Evolutionary conservation across 768 basidiomycete species (phyloP).

Genomic region (Phlegmacium glaucopus): DNA sequence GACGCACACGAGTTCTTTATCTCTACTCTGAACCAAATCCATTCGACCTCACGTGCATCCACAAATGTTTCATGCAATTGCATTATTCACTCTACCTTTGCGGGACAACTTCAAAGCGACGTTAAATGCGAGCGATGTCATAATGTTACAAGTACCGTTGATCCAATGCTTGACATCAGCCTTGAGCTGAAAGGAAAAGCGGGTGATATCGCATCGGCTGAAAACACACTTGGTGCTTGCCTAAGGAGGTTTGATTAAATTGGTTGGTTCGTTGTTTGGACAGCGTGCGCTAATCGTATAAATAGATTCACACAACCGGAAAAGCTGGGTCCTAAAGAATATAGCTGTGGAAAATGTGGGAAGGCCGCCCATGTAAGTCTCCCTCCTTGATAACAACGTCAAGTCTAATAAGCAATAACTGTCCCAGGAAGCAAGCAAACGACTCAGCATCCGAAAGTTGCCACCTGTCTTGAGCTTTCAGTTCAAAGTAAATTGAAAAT

Average conservation of each 20-base stretch:
- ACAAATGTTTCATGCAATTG: slow-evolving; percentile 84
- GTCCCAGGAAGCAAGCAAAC: slow-evolving; percentile 75
- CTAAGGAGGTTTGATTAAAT: slow-evolving; percentile 56
- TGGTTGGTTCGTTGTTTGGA: slow-evolving; percentile 8
- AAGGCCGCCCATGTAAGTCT: slow-evolving; percentile 58
- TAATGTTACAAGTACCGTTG: slow-evolving; percentile 72
- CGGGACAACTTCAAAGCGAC: slow-evolving; percentile 83
- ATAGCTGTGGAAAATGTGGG: slow-evolving; percentile 80
- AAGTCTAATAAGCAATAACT: slow-evolving; percentile 1
- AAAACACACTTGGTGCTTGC: slow-evolving; percentile 72
- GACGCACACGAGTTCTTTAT: slow-evolving; percentile 92
- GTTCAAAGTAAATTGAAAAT: slow-evolving; percentile 88
- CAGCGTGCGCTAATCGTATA: slow-evolving; percentile 3
- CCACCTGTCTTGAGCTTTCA: slow-evolving; percentile 93
- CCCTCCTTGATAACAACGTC: neutral
- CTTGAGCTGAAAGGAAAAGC: slow-evolving; percentile 67
- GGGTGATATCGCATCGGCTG: slow-evolving; percentile 38
- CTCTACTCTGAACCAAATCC: slow-evolving; percentile 81
- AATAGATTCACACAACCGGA: slow-evolving; percentile 83
- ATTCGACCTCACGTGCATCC: slow-evolving; percentile 69
- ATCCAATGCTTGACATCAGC: slow-evolving; percentile 90
- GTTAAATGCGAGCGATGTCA: slow-evolving; percentile 86
- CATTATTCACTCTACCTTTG: slow-evolving; percentile 87
- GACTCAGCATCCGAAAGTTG: slow-evolving; percentile 78
- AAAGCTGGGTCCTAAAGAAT: slow-evolving; percentile 77